Conservation (phyloP, 2,329 filamentous ascomycete species). For the Phialophora macrospora region DNA sequence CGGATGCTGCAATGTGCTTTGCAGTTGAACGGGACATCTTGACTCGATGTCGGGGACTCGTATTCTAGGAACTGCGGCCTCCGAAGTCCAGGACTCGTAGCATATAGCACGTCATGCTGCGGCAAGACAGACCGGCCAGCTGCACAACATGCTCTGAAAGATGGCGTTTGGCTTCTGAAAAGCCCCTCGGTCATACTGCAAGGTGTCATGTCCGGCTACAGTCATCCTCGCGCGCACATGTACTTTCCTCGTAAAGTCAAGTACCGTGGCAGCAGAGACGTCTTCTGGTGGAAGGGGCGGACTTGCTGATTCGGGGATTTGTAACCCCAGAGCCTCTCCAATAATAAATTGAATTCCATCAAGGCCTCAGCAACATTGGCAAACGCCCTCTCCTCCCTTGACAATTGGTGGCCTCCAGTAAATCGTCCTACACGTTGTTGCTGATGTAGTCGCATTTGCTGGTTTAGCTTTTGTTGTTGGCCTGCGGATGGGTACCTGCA, state of each 20-base stretch:
- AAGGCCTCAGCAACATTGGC: conserved; percentile 5
- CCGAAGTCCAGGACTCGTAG: background rate
- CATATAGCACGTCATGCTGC: background rate
- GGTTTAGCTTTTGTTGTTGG: background rate
- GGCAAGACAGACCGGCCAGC: conserved; percentile 1
- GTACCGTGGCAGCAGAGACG: background rate
- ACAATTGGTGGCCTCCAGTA: background rate
- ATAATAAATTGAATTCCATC: conserved; percentile 8
- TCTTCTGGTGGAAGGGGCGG: background rate
- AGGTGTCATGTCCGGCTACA: conserved; percentile 11
- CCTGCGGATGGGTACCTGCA: conserved; percentile 6
- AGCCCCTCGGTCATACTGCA: background rate
- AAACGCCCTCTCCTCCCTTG: conserved; percentile 4
- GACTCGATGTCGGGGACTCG: background rate
- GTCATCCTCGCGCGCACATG: conserved; percentile 4
- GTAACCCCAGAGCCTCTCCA: background rate
- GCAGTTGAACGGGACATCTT: background rate
- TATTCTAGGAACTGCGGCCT: background rate
- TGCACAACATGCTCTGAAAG: background rate
- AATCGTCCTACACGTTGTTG: conserved; percentile 9
- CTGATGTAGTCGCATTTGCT: conserved; percentile 14
- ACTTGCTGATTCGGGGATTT: background rate
- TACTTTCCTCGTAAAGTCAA: background rate
- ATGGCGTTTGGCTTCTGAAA: background rate
- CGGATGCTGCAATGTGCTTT: background rate